These are phyloP conservation scores for Podospora fimiseda DNA, from an alignment of 495 filamentous ascomycete species.

Conservation along the genomic window DNA sequence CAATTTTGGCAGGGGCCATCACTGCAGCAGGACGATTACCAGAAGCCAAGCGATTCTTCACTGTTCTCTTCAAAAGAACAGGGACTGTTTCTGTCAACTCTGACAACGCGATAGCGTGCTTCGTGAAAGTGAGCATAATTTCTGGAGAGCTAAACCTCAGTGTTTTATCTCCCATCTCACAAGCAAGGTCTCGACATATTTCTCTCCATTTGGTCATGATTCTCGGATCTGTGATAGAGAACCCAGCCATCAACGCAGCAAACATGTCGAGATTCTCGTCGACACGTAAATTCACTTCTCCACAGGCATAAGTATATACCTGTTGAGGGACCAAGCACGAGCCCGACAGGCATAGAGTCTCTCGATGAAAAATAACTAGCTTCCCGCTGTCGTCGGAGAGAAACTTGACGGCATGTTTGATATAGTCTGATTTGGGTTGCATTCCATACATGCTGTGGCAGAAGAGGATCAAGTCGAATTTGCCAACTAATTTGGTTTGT, in stretches of 20 bases:
- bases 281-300: conserved; percentile 39
- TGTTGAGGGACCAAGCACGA: conserved; percentile 48
- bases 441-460: conserved; percentile 63
- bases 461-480: conserved; percentile 54
- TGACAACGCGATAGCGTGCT: conserved; percentile 39
- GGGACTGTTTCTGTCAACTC: conserved; percentile 47
- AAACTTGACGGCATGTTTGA: conserved; percentile 46
- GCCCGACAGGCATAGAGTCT: conserved; percentile 33
- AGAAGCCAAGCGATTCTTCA: conserved; percentile 52
- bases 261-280: conserved; percentile 50
- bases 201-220: conserved; percentile 43
- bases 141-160: conserved; percentile 49
- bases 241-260: conserved; percentile 49
- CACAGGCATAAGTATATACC: conserved; percentile 47
- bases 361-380: conserved; percentile 52
- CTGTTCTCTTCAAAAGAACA: conserved; percentile 21
- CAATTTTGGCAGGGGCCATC: conserved; percentile 44
- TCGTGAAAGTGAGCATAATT: conserved; percentile 49
- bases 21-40: conserved; percentile 40
- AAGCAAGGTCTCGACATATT: conserved; percentile 47
- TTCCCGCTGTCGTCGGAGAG: conserved; percentile 41
- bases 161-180: conserved; percentile 36
- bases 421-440: conserved; percentile 42
- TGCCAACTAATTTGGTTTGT: conserved; percentile 26
- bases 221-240: conserved; percentile 30